Evolutionary conservation across 495 filamentous ascomycete genomes (phyloP).

Genomic region (Lasiosphaeria hispida): DNA sequence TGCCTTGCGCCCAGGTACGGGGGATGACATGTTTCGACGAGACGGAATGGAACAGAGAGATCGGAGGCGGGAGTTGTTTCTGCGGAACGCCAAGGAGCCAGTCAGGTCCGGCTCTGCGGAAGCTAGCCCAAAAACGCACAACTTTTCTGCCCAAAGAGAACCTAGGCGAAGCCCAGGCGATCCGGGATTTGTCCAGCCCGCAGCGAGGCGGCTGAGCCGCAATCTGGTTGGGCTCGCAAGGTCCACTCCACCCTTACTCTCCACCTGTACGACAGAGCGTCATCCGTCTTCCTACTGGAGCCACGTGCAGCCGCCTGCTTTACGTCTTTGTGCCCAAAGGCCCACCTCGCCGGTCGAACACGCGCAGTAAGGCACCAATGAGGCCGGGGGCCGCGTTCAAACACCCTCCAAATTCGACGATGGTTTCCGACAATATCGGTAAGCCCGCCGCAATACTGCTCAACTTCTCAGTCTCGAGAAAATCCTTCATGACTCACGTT

Average conservation of each 20-base stretch:
- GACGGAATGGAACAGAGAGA: conserved; percentile 10
- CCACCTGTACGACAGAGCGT: conserved; percentile 17
- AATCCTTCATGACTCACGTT: conserved; percentile 28
- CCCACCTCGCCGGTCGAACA: conserved; percentile 28
- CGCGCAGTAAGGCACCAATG: conserved; percentile 24
- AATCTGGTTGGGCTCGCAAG: conserved; percentile 33
- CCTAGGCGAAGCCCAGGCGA: conserved; percentile 1
- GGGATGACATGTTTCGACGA: conserved; percentile 5
- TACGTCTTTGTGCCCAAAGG: conserved; percentile 34
- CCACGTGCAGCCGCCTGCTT: conserved; percentile 30
- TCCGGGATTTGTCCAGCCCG: conserved; percentile 14
- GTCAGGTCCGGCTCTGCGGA: conserved; percentile 10
- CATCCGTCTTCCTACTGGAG: conserved; percentile 28
- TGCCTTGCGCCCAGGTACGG: conserved; percentile 13
- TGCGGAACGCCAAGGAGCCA: conserved; percentile 15
- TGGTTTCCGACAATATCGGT: conserved; percentile 1
- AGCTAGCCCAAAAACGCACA: conserved; percentile 18
- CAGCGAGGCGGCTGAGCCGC: conserved; percentile 19
- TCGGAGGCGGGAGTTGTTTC: conserved; percentile 9
- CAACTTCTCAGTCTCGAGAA: conserved; percentile 4
- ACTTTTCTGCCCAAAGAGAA: conserved; percentile 28
- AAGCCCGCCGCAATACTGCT: neutral
- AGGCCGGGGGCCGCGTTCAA: conserved; percentile 11
- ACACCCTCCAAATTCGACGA: conserved; percentile 8
- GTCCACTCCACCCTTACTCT: conserved; percentile 22